Evolutionary conservation across 345 rosid species (phyloP).

Genomic region (Erodium maritimum): DNA sequence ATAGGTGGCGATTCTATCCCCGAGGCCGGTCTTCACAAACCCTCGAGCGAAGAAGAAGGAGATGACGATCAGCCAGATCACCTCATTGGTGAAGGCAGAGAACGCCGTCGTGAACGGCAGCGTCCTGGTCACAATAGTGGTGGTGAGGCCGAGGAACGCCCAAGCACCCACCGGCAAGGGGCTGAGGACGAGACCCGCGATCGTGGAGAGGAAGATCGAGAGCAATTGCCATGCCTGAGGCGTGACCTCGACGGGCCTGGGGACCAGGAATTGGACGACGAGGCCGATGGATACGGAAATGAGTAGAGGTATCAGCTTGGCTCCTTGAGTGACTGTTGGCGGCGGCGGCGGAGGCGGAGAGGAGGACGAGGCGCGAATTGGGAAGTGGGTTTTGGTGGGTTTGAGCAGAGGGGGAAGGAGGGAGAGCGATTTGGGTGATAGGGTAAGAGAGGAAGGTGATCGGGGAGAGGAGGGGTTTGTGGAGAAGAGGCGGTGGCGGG

Average conservation of each 20-base stretch:
- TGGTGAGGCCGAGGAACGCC: conserved; percentile 82
- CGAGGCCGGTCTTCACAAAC: conserved; percentile 84
- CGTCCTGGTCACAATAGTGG: conserved; percentile 60
- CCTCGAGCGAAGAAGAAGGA: conserved; percentile 99
- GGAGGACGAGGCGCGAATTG: conserved; percentile 18
- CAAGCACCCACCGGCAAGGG: conserved; percentile 95
- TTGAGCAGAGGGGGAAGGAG: background rate
- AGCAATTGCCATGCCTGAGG: conserved; percentile 85
- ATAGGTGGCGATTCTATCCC: conserved; percentile 88
- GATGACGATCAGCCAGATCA: conserved; percentile 92
- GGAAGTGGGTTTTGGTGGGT: conserved; percentile 15
- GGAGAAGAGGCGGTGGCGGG: conserved; percentile 3
- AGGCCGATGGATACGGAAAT: conserved; percentile 63
- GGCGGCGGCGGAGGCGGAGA: conserved; percentile 3
- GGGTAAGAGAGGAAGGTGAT: conserved; percentile 14
- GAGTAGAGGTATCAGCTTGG: conserved; percentile 46
- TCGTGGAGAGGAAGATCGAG: conserved; percentile 75
- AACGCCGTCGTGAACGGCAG: conserved; percentile 68
- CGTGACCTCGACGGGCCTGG: conserved; percentile 55
- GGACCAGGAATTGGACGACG: conserved; percentile 44
- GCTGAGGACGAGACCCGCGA: conserved; percentile 74
- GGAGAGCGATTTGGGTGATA: background rate
- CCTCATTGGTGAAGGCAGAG: conserved; percentile 80
- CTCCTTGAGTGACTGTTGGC: conserved; percentile 30
- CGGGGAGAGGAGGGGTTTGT: conserved; percentile 15